Base-by-base conservation (phyloP, 352 stramenopile species). In the Blastocystis sp. region DNA sequence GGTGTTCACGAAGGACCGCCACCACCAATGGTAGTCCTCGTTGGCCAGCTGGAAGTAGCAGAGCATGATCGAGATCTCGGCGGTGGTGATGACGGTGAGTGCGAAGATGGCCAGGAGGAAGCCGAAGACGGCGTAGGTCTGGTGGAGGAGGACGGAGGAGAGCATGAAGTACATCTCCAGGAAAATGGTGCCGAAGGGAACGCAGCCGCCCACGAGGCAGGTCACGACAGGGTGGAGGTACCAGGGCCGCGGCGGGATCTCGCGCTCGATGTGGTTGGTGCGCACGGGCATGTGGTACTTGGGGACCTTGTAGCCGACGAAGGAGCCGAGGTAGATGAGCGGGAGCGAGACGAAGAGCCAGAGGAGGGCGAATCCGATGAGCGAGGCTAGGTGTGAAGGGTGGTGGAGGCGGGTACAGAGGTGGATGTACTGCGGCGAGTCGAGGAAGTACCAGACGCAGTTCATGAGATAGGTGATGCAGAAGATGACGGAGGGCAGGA, bases 111-210 rank as follows among this genome's bases (percentile, higher is more conserved):
- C 95, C 89, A 99, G 96, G 62, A 99, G 91, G 90, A 99, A 99
- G 71, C 97, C 96, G 91, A 99, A 99, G 52, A 99, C 95, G 92
- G 98, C 98, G 92, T 98, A 98, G 89, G 98, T 97, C 93, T 98
- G 95, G 91, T 98, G 94, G 67, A 98, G 90, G 96, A 97, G 99
- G 45, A 99, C 91, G 70, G 96, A 95, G 88, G 93, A 97, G 95
- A 99, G 98, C 91, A 99, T 98, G 92, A 99, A 99, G 91, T 98
- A 99, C 34, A 99, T 93, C 90, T 99, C 97, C 88, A 99, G 98
- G 91, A 98, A 99, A 60, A 99, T 95, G 7, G 95, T 96, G 52
- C 96, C 97, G 90, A 99, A 99, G 19, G 97, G 97, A 34, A 99
- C 90, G 61, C 99, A 95, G 71, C 97, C 97, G 62, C 96, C 97